Evolutionary conservation across 1,284 basidiomycete genomes (phyloP), one percentile per base, ranked within the genome.

Genomic region (Abortiporus biennis): DNA sequence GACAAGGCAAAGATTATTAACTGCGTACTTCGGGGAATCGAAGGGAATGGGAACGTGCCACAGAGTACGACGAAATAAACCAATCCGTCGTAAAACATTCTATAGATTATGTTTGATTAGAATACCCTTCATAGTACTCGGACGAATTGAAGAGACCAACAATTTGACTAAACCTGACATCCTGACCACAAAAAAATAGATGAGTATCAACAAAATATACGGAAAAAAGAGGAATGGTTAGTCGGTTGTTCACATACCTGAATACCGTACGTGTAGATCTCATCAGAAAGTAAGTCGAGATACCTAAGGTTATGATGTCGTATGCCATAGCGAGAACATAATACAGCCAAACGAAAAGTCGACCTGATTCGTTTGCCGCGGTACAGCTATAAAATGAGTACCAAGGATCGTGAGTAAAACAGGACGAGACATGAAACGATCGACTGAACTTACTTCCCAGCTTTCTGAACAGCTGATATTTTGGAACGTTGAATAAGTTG

Each of bases 21-120:
- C n/a, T n/a, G n/a, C n/a, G n/a, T n/a, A n/a, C n/a, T n/a, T n/a
- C n/a, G n/a, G n/a, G n/a, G n/a, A n/a, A n/a, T n/a, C n/a, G n/a
- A n/a, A n/a, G n/a, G n/a, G n/a, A n/a, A n/a, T n/a, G n/a, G n/a
- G n/a, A n/a, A n/a, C n/a, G n/a, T n/a, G n/a, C n/a, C n/a, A n/a
- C n/a, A 71, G 27, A 77, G 53, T 2, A 64, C 59, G 24, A 69
- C 51, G 38, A 76, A 69, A 48, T 74, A 76, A 13, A 68, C 67
- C 19, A 76, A 56, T 27, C 73, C 74, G 47, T 76, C 71, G 43
- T 69, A 71, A 8, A 77, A 52, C 65, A 76, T 70, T 56, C 73
- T 76, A 47, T 38, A 16, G n/a, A n/a, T 9, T 29, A 29, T 29
- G 8, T 29, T 29, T 8, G n/a, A n/a, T 42, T 5, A 44, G 47